Percentiles rank a stretch among this genome's conserved stretches.
These are phyloP conservation scores for Pseudogymnoascus sp. DNA, from an alignment of 2,329 filamentous ascomycete genomes.

Conservation along the genomic window DNA sequence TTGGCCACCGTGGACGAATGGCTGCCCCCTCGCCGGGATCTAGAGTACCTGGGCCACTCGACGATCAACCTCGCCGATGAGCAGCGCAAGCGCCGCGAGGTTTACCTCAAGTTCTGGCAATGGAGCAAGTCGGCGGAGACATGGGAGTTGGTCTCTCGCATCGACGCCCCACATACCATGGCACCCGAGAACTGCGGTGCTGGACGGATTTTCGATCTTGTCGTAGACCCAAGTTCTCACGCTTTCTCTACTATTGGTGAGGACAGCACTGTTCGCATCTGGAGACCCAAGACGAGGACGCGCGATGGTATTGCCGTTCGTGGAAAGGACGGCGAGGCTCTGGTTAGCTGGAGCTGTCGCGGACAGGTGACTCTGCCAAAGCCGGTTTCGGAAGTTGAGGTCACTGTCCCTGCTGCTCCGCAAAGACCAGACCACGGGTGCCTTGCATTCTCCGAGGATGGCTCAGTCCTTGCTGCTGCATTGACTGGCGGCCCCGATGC, in stretches of 20 bases:
- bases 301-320: slow-evolving; percentile 60
- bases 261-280: slow-evolving; percentile 70
- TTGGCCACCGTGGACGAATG: slow-evolving; percentile 88
- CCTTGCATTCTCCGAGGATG: slow-evolving; percentile 74
- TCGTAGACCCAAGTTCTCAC: slow-evolving; percentile 56
- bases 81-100: slow-evolving; percentile 52
- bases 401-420: slow-evolving; percentile 30
- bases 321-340: slow-evolving; percentile 46
- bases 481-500: slow-evolving; percentile 48
- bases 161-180: slow-evolving; percentile 72
- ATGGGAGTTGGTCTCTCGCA: slow-evolving; percentile 72
- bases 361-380: slow-evolving; percentile 44
- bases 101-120: slow-evolving; percentile 87
- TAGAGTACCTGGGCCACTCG: slow-evolving; percentile 47
- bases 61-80: slow-evolving; percentile 38
- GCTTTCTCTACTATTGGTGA: slow-evolving; percentile 80
- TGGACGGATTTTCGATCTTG: slow-evolving; percentile 61
- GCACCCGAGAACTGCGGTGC: slow-evolving; percentile 40
- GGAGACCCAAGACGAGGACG: slow-evolving; percentile 65
- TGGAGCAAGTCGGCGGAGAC: slow-evolving; percentile 46
- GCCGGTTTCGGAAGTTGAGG: slow-evolving; percentile 28
- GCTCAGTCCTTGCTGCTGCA: slow-evolving; percentile 69
- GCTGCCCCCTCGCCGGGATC: slow-evolving; percentile 64
- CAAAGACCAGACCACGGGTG: slow-evolving; percentile 43
- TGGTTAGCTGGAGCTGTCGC: slow-evolving; percentile 69